These are phyloP conservation scores for Nicotiana sylvestris DNA, from an alignment of 257 asterid species.

Conservation along the genomic window DNA sequence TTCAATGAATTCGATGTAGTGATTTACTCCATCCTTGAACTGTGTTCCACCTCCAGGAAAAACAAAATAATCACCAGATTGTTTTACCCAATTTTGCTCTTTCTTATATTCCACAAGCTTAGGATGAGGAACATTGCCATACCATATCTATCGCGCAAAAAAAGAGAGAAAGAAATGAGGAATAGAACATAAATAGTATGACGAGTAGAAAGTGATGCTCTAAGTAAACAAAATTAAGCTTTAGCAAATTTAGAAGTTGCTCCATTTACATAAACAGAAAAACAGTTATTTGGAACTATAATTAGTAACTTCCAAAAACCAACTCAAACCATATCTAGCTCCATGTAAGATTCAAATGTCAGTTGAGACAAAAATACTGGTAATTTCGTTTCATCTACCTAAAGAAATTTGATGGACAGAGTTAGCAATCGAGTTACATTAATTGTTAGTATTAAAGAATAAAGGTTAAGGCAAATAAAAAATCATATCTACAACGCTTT, in stretches of 20 bases:
- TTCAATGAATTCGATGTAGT: conserved; percentile 51
- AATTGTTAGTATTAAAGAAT: too few relatives aligned
- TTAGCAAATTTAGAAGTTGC: neutral
- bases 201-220: neutral
- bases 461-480: too few relatives aligned
- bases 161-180: neutral
- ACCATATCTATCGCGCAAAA: conserved; percentile 63
- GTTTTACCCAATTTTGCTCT: conserved; percentile 83
- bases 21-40: conserved; percentile 71
- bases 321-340: neutral
- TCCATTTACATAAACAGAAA: neutral
- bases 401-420: too few relatives aligned
- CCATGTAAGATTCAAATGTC: neutral
- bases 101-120: conserved; percentile 96
- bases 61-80: conserved; percentile 58
- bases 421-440: too few relatives aligned
- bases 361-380: too few relatives aligned
- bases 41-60: conserved; percentile 99
- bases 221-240: too few relatives aligned
- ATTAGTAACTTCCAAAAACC: neutral
- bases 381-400: too few relatives aligned
- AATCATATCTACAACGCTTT: too few relatives aligned
- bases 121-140: conserved; percentile 90
- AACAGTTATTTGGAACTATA: neutral
- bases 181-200: neutral